Percentiles rank a stretch among this genome's conserved stretches.
These are phyloP conservation scores for Chaetomiaceae sp. DNA, from an alignment of 2,329 filamentous ascomycete species.

Conservation along the genomic window DNA sequence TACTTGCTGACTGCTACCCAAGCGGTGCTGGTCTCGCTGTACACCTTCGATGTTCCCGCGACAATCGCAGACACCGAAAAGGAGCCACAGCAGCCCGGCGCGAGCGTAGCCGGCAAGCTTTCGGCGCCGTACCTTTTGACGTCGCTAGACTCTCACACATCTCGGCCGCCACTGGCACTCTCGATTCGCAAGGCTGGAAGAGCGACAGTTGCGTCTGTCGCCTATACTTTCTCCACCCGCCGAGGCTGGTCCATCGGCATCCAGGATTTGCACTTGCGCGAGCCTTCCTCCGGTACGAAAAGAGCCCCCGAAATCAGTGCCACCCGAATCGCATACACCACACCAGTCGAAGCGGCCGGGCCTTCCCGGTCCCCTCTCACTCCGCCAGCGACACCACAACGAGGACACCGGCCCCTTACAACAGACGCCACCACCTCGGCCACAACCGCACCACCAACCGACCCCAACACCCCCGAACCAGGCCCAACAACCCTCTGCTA, in stretches of 20 bases:
- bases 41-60: slow-evolving; percentile 51
- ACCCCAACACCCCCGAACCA: slow-evolving; percentile 15
- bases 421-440: neutral
- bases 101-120: slow-evolving; percentile 12
- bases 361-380: slow-evolving; percentile 16
- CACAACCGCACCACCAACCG: neutral
- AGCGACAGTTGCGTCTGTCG: slow-evolving; percentile 74
- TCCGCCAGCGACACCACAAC: slow-evolving; percentile 28
- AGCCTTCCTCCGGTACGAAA: slow-evolving; percentile 18
- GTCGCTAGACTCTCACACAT: slow-evolving; percentile 75
- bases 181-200: slow-evolving; percentile 66
- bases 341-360: slow-evolving; percentile 19
- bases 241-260: slow-evolving; percentile 86
- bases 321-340: slow-evolving; percentile 39
- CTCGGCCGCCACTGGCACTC: slow-evolving; percentile 73
- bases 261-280: slow-evolving; percentile 73
- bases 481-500: slow-evolving; percentile 64
- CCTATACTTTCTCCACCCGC: slow-evolving; percentile 74
- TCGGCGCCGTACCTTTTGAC: slow-evolving; percentile 59
- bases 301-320: slow-evolving; percentile 33
- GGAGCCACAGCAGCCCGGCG: neutral
- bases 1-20: slow-evolving; percentile 76
- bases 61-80: slow-evolving; percentile 7
- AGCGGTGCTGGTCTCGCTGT: slow-evolving; percentile 70
- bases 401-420: slow-evolving; percentile 5